Base-by-base conservation (phyloP, 2,329 filamentous ascomycete genomes). In the Diaporthe citri region DNA sequence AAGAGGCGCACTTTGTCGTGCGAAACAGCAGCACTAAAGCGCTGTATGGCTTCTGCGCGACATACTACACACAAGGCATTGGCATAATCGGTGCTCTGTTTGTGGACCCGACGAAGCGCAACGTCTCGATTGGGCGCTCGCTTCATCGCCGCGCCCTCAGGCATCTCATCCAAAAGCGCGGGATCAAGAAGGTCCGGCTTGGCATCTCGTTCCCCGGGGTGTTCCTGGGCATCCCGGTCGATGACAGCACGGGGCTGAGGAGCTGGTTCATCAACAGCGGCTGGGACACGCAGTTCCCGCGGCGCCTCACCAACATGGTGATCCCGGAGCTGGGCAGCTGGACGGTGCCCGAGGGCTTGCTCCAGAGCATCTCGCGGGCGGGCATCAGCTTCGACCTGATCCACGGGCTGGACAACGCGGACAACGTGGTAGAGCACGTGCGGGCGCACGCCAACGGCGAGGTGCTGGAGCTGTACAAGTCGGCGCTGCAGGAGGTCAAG, bases 1-100 rank as follows among this genome's bases (percentile, higher is more conserved):
- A 94, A 73, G 95, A 98, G 83, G 87, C 92, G 0, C 96, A 98
- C 82, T 97, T 96, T 80, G 95, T 98, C 12, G 96, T 98, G 43
- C 91, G 96, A 28, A 98, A 98, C 82, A 97, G 94, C 85, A 97
- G 94, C 82, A 98, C 96, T 0, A 93, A 95, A 77, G 94, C 94
- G 0, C 85, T 98, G 0, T 98, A 98, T 80, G 96, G 96, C 2
- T 98, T 98, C 83, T 96, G 94, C 80, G 93, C 95, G 0, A 97
- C 95, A 0, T 98, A 97, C 81, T 95, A 91, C 81, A 91, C 94
- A 80, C 91, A 91, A 55, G 85, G 85, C 1, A 92, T 92, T 6
- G 95, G 95, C 22, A 93, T 95, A 25, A 91, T 98, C 69, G 95
- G 94, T 0, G 92, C 94, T 4, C 88, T 98, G n/a, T 93, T 98